Base-by-base conservation (phyloP, 768 basidiomycete species). In the Amanita exitialis region DNA sequence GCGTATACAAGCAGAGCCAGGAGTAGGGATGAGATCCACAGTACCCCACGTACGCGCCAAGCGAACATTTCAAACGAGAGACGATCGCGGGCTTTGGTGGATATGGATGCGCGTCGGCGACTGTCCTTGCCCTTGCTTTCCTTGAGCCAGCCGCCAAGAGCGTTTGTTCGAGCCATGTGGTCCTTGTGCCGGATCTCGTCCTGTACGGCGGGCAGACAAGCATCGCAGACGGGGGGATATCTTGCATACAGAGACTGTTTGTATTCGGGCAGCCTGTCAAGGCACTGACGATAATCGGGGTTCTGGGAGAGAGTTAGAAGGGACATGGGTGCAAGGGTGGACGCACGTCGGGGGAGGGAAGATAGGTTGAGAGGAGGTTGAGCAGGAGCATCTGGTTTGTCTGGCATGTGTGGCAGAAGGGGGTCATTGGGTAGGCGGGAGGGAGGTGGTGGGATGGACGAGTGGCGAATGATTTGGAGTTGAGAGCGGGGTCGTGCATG, bases 341-440 rank as follows among this genome's bases (percentile, higher is more conserved):
- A 71, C 83, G 57, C 61, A 91, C 91, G 53, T 78, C 76, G n/a
- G 81, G 77, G 21, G 79, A 68, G 8, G 92, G 92, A 0, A 95
- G 76, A 64, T 94, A 97, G 59, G 87, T 92, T 13, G 92, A 87
- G 28, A 97, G 69, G 50, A 97, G 77, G 64, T 92, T 90, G 54
- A 88, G 71, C 48, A 91, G 71, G 35, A 97, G 76, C 71, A 82
- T 84, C 61, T 96, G 93, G 65, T 97, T 97, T n/a, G 90, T 88
- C 58, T 86, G 83, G 64, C 94, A 96, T 6, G 79, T 80, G 58
- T 86, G 82, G 66, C 93, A 97, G 69, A 95, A 94, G 6, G 79
- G 76, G 1, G 77, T 72, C 23, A 70, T 73, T 38, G 76, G 69
- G 49, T 83, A 85, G 50, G 72, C 62, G 18, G 79, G 76, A 1